Conservation (phyloP, 225 moss, liverwort and hornwort genomes). For the Polytrichum commune region DNA sequence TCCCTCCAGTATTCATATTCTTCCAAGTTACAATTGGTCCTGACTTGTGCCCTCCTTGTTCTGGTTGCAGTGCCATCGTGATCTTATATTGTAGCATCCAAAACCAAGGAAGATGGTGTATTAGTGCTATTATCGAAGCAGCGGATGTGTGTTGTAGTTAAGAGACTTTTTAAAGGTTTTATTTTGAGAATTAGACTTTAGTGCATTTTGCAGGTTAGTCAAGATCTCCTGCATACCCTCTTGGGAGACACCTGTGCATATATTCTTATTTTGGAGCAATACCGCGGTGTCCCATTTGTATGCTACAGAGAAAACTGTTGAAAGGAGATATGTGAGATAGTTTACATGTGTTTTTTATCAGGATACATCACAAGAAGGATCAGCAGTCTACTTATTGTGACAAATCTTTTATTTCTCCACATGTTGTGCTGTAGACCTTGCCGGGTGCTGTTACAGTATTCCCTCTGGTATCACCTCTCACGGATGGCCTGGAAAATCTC, state of each 20-base stretch:
- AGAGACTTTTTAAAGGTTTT: neutral
- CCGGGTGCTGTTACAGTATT: too few species aligned
- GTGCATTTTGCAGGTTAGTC: neutral
- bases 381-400: too few species aligned
- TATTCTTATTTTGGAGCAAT: neutral
- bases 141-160: neutral
- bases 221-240: neutral
- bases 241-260: slow-evolving; percentile 2
- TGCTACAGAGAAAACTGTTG: too few species aligned
- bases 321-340: too few species aligned
- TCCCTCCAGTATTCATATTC: too few species aligned
- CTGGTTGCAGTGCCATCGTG: neutral
- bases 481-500: too few species aligned
- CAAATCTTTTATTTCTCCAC: too few species aligned
- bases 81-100: neutral
- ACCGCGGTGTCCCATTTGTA: neutral
- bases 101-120: neutral
- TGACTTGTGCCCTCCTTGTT: neutral
- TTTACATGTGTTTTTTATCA: too few species aligned
- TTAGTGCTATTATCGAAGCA: neutral
- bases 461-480: too few species aligned
- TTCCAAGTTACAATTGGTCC: too few species aligned
- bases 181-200: neutral
- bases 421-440: too few species aligned
- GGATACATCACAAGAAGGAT: too few species aligned